Conservation (phyloP, 805 yeast genomes). For the Starmerella asiatica region DNA sequence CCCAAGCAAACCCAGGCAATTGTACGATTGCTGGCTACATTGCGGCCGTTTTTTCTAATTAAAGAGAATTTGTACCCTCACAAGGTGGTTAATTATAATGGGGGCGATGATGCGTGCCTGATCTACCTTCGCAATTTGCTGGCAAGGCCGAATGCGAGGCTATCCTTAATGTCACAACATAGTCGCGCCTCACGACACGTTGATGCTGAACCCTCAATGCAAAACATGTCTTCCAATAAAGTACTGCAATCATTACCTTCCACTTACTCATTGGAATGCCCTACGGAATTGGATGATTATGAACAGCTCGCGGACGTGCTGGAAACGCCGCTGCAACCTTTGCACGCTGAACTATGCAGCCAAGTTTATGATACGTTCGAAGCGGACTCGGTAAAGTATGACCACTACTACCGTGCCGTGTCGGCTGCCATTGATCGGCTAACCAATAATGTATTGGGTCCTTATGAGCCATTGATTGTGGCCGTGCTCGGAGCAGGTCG, state of each 20-base stretch:
- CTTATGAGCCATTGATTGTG: conserved; percentile 13
- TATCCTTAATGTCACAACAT: conserved; percentile 1
- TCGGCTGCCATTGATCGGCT: conserved; percentile 35
- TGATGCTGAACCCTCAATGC: conserved; percentile 5
- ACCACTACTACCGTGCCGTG: conserved; percentile 53
- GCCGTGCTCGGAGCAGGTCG: conserved; percentile 78
- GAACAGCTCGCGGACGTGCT: conserved; percentile 30
- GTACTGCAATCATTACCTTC: background rate
- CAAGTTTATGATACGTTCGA: conserved; percentile 59
- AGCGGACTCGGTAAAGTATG: conserved; percentile 54
- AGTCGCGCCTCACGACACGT: conserved; percentile 9
- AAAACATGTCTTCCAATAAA: background rate
- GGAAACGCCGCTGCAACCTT: conserved; percentile 62
- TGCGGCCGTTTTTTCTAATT: conserved; percentile 32
- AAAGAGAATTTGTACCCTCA: conserved; percentile 34
- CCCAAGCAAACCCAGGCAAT: conserved; percentile 43
- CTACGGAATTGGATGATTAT: background rate
- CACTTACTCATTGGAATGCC: background rate
- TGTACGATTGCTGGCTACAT: conserved; percentile 34
- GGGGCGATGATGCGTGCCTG: conserved; percentile 31
- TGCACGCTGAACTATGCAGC: conserved; percentile 41
- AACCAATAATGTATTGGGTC: background rate
- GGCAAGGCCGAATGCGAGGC: conserved; percentile 1
- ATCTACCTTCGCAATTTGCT: conserved; percentile 34
- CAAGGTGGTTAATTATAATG: conserved; percentile 22